These are phyloP conservation scores for Thermomyces lanuginosus DNA, from an alignment of 2,329 filamentous ascomycete genomes.

Conservation along the genomic window DNA sequence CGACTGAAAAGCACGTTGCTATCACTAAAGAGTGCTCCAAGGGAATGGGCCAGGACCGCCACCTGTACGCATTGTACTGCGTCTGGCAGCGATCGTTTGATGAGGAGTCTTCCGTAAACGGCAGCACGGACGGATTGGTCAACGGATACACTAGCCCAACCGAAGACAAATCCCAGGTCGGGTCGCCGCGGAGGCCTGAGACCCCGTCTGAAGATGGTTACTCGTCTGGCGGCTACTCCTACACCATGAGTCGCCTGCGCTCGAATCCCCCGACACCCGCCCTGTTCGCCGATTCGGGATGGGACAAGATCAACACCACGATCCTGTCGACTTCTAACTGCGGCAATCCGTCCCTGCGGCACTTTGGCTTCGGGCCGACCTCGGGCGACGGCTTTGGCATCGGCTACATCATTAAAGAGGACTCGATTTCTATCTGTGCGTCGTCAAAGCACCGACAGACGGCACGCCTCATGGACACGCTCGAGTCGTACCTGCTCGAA, in stretches of 20 bases:
- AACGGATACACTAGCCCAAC: conserved; percentile 49
- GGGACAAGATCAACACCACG: conserved; percentile 90
- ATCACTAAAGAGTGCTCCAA: conserved; percentile 76
- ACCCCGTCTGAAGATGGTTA: conserved; percentile 27
- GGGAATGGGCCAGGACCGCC: conserved; percentile 77
- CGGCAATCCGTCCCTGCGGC: conserved; percentile 81
- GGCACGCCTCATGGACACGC: conserved; percentile 68
- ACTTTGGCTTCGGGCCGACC: conserved; percentile 93
- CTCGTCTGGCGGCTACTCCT: conserved; percentile 39
- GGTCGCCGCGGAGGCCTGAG: conserved; percentile 19
- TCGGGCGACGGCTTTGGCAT: conserved; percentile 92
- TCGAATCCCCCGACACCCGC: conserved; percentile 41
- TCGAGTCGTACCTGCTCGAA: conserved; percentile 83
- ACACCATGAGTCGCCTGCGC: conserved; percentile 31
- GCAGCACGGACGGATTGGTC: conserved; percentile 35
- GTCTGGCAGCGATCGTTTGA: conserved; percentile 86
- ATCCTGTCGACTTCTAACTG: conserved; percentile 97
- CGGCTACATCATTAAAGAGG: conserved; percentile 97
- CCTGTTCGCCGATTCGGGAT: conserved; percentile 75
- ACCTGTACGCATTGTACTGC: conserved; percentile 84
- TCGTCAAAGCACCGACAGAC: conserved; percentile 91
- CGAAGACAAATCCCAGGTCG: conserved; percentile 14
- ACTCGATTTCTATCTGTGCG: conserved; percentile 77
- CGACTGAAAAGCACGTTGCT: conserved; percentile 65
- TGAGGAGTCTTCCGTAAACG: conserved; percentile 42